phyloP scores from a whole-genome alignment of 352 stramenopile species.

The Globisporangium middletonii region DNA sequence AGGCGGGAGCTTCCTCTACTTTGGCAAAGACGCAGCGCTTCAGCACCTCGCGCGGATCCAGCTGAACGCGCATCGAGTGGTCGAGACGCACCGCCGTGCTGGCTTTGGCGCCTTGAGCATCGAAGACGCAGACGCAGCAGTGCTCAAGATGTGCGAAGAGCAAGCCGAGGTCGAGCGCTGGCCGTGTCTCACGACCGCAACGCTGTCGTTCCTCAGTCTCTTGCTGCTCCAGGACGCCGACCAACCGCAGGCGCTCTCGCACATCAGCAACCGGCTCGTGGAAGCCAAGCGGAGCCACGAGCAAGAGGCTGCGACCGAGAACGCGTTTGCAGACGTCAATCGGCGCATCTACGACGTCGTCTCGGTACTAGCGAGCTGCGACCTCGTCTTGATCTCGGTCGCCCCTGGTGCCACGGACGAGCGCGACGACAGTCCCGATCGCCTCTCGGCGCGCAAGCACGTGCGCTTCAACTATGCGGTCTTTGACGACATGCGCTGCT shows the following conservation, averaged over 20 bases:
- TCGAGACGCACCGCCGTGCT: slow-evolving; percentile 8
- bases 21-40: slow-evolving; percentile 32
- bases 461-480: slow-evolving; percentile 52
- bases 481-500: slow-evolving; percentile 25
- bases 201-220: slow-evolving; percentile 45
- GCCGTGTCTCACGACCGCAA: slow-evolving; percentile 51
- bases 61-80: slow-evolving; percentile 16
- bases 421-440: slow-evolving; percentile 18
- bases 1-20: slow-evolving; percentile 55
- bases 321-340: slow-evolving; percentile 32
- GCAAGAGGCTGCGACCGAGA: slow-evolving; percentile 11
- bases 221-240: slow-evolving; percentile 39
- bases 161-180: slow-evolving; percentile 38
- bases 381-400: slow-evolving; percentile 30
- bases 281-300: slow-evolving; percentile 32
- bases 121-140: slow-evolving; percentile 35
- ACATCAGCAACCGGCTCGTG: slow-evolving; percentile 37
- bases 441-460: slow-evolving; percentile 30
- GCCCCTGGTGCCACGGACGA: slow-evolving; percentile 8
- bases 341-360: slow-evolving; percentile 68
- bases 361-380: slow-evolving; percentile 49
- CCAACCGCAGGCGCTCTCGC: slow-evolving; percentile 18
- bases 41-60: slow-evolving; percentile 32
- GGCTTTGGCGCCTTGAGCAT: slow-evolving; percentile 1
- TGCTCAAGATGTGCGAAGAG: slow-evolving; percentile 42